Base-by-base conservation (phyloP, 2,329 filamentous ascomycete species). In the Myriosclerotinia scirpicola region DNA sequence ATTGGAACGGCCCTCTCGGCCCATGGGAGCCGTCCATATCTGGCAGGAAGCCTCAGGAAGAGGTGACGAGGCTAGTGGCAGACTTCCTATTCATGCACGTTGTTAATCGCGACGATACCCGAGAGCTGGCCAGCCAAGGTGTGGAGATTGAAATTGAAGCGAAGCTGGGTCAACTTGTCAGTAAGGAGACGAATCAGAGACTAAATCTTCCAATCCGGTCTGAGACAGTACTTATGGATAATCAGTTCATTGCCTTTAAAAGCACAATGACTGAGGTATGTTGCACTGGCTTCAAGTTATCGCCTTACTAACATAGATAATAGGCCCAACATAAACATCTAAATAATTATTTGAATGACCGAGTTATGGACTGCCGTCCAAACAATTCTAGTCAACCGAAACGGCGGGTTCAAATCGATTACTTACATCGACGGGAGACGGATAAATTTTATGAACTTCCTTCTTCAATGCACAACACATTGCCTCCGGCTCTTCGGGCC, bases 81-180 rank as follows among this genome's bases (percentile, higher is more conserved):
- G 91, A 96, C 75, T 96, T 93, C 73, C 80, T 97, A 14, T 96
- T 88, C 75, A 77, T 85, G 58, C 83, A 90, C 65, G 88, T 95
- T 22, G 83, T 95, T 8, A 81, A 83, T 62, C 87, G 87, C 68
- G 81, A 84, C n/a, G 86, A 91, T 70, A 82, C 88, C 48, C 83
- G 83, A 42, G 87, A 90, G 71, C 84, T 90, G 26, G 78, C 81
- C 20, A 84, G 84, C 62, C 83, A 85, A 20, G 87, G 87, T 8
- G 89, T 93, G 17, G 85, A 92, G 68, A 88, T 97, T 64, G 95
- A 99, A 78, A 91, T 99, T 65, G 95, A 99, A 79, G 95, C 93
- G 12, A 98, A 98, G 78, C 82, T 98, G 58, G 95, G 95, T 22
- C 89, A 87, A 36, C 83, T 98, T 17, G 85, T 94, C 67, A 88